phyloP scores from a whole-genome alignment of 2,329 filamentous ascomycete genomes.

The Colletotrichum sp. region DNA sequence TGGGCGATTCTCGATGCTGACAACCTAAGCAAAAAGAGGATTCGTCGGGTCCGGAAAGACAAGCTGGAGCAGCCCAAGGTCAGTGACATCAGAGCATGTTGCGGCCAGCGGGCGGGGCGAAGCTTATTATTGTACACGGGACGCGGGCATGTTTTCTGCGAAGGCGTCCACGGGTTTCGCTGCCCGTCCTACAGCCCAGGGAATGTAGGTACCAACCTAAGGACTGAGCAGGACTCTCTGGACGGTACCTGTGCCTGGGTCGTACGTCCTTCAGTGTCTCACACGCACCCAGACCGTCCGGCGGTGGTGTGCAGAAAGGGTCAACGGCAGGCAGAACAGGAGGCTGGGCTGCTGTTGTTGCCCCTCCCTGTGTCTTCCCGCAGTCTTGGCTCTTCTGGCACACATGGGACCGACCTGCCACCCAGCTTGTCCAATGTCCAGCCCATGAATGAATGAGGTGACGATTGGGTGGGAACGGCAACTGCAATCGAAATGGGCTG shows the following conservation, averaged over 20 bases:
- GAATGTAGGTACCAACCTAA: not conserved
- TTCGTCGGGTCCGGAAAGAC: not conserved
- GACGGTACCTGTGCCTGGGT: not conserved
- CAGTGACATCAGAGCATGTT: constrained; percentile 19
- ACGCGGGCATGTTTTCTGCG: constrained; percentile 9
- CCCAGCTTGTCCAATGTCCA: not conserved
- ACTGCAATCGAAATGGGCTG: not conserved
- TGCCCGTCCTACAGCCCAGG: not conserved
- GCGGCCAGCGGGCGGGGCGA: constrained; percentile 15
- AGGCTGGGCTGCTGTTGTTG: not conserved
- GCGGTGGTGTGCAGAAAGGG: not conserved
- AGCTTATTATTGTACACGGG: constrained; percentile 14
- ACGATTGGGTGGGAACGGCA: not conserved
- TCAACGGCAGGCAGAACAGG: not conserved
- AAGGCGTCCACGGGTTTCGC: not conserved
- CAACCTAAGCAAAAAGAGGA: not conserved
- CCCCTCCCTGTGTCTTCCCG: not conserved
- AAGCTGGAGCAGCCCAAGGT: not conserved
- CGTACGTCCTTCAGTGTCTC: not conserved
- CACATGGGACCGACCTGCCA: not conserved
- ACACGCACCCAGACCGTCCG: not conserved
- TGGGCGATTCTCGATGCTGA: not conserved
- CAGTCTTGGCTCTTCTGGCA: not conserved
- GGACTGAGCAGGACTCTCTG: not conserved
- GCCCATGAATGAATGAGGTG: not conserved